phyloP scores from a whole-genome alignment of 768 basidiomycete species.

The Pisolithus marmoratus region DNA sequence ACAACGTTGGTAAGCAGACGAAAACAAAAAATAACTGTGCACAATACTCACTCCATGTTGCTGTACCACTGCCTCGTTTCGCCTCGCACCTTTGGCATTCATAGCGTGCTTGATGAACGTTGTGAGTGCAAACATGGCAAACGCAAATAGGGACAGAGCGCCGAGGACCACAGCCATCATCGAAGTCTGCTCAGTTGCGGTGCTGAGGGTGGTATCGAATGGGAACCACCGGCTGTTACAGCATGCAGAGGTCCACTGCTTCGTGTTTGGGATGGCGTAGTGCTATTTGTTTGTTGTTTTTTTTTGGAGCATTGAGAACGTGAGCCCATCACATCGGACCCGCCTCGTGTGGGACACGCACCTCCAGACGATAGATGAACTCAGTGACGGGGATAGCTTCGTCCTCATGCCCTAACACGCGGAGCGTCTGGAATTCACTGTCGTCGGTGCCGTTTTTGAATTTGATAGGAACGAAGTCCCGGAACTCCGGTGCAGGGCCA shows the following conservation, averaged over 20 bases:
- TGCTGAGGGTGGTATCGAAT: conserved; percentile 6
- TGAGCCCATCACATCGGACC: background rate
- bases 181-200: background rate
- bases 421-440: conserved; percentile 52
- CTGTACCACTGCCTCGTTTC: background rate
- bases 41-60: conserved; percentile 10
- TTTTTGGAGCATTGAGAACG: background rate
- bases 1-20: background rate
- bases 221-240: conserved; percentile 24
- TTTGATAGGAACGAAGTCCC: conserved; percentile 76
- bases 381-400: conserved; percentile 71
- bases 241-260: conserved; percentile 37
- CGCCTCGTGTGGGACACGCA: conserved; percentile 22
- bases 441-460: conserved; percentile 72
- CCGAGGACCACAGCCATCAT: background rate
- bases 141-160: conserved; percentile 6
- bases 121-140: conserved; percentile 10
- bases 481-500: conserved; percentile 68
- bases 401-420: conserved; percentile 65
- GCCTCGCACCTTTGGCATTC: conserved; percentile 7
- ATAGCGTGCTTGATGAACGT: conserved; percentile 9
- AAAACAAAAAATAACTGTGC: background rate
- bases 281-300: conserved; percentile 20
- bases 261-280: conserved; percentile 32
- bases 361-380: conserved; percentile 78